These are phyloP conservation scores for Triticum monococcum DNA, from an alignment of 176 grass and related monocot genomes.

Conservation along the genomic window DNA sequence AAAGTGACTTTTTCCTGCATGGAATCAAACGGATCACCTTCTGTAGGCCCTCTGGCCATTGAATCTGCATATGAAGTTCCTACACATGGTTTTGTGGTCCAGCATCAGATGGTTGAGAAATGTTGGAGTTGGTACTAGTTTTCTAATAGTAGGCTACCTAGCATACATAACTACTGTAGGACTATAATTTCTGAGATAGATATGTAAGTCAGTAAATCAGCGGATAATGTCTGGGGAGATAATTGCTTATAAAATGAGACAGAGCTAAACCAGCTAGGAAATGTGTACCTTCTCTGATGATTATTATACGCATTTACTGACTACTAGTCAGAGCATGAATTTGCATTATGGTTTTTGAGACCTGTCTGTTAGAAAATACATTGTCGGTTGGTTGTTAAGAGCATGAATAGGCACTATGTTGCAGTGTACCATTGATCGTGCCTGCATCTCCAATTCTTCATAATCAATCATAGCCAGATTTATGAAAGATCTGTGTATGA, in stretches of 20 bases:
- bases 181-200: neutral
- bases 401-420: conserved; percentile 15
- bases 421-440: conserved; percentile 8
- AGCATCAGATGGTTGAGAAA: conserved; percentile 24
- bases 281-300: conserved; percentile 3
- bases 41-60: conserved; percentile 1
- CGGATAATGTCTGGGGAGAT: neutral
- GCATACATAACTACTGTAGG: neutral
- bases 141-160: conserved; percentile 4
- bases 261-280: conserved; percentile 17
- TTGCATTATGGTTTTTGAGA: conserved; percentile 22
- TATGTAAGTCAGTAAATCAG: conserved; percentile 1
- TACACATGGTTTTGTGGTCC: conserved; percentile 30
- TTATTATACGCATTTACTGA: neutral
- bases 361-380: neutral
- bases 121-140: conserved; percentile 25
- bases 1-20: conserved; percentile 23
- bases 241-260: conserved; percentile 21
- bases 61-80: conserved; percentile 13
- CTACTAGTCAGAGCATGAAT: conserved; percentile 20
- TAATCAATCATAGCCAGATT: conserved; percentile 10
- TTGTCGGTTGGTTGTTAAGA: neutral
- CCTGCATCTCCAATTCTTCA: neutral
- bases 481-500: conserved; percentile 24
- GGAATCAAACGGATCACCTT: conserved; percentile 29